Evolutionary conservation across 2,329 filamentous ascomycete genomes (phyloP), one percentile per base, ranked within the genome.

Genomic region (Colletotrichum sp.): DNA sequence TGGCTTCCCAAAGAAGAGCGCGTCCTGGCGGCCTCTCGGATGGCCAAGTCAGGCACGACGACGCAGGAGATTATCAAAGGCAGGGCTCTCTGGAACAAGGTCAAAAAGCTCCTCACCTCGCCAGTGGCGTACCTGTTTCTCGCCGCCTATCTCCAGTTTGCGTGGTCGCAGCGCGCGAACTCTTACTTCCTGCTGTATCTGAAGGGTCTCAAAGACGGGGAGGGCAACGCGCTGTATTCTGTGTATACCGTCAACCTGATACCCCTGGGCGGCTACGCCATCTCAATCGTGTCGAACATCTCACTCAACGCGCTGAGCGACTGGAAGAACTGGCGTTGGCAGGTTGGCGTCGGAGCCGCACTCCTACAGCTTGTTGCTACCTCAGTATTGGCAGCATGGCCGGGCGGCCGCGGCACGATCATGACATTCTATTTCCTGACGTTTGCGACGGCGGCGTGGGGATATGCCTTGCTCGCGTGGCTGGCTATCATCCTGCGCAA

Each of bases 261-360:
- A 3, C 80, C 81, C 4, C 81, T 81, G 0, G 79, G 80, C 1
- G 78, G 75, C 0, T 80, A 82, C 55, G 79, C 73, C 3, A 67
- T 83, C 7, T 78, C 82, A 4, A 80, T 84, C 34, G 76, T 81
- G 26, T 73, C 73, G 12, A 75, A 81, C 8, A 64, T 77, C 4
- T 75, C 71, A 3, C 79, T 81, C 9, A 26, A 84, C 43, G 81
- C 80, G 2, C 34, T 85, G 2, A 83, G 82, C 0, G 83, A 85
- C 62, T 82, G 80, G 81, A 84, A 84, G 73, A 79, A 81, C 26
- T 85, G 83, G 83, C 79, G 83, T 12, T 85, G 83, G 83, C 83
- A 85, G 71, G 79, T 85, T 12, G 81, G 80, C 30, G 77, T 80
- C 9, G 81, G 79, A 16, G 80, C 80, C 2, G 79, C 80, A 0